Base-by-base conservation (phyloP, 805 yeast species). In the Cyberlindnera petersonii region DNA sequence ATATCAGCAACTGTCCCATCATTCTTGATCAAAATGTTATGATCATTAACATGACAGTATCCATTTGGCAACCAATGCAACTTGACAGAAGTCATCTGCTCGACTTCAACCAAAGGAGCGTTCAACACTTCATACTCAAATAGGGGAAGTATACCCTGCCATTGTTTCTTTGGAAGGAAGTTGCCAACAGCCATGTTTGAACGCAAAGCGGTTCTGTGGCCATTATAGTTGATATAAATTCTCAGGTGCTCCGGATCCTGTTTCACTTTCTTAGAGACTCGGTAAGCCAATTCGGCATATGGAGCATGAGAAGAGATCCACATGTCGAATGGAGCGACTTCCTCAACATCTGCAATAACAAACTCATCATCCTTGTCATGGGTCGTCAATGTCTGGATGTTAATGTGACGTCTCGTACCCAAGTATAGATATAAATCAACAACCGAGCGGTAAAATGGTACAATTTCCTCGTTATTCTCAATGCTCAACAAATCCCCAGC, bases 91-190 rank as follows among this genome's bases (percentile, higher is more conserved):
- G 76, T 75, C 79, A 86, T 74, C 46, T 74, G 78, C 60, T 93
- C 98, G 52, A 82, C 74, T 46, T 87, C 94, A 24, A 67, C 71
- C 38, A 91, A 65, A 2, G 89, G 77, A 31, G 88, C 78, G 32
- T 78, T 83, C 53, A 93, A 69, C 1, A 82, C 62, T 54, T 91
- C 96, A 57, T 84, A 91, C 48, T 80, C 81, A 42, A 91, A 73
- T 2, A 67, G 53, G 5, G 78, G 66, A 6, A 65, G 58, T 22
- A 58, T 52, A 37, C 65, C 65, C 11, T 52, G 41, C 24, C 52
- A 42, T 9, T 52, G 43, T 22, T 52, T 48, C 35, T 64, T 64
- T 4, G 69, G 59, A 22, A 65, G 48, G 39, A 64, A 64, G 22
- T 60, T 58, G 9, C 57, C 56, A 14, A 69, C 43, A 10, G 27